Evolutionary conservation across 192 early-diverging fungal genomes (phyloP).

Genomic region (Podila verticillata): DNA sequence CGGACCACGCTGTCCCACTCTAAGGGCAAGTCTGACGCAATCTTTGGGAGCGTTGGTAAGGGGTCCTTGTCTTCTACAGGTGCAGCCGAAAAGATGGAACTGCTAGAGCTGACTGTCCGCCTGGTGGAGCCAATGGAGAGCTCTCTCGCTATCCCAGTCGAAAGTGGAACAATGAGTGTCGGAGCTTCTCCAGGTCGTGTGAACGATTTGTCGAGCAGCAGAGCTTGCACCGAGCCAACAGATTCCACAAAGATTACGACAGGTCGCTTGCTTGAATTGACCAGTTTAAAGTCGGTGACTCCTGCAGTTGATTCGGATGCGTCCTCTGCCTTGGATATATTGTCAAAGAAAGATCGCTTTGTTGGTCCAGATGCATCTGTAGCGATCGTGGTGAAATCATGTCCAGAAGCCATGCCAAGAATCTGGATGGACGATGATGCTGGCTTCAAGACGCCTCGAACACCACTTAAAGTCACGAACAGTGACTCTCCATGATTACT

Average conservation of each 20-base stretch:
- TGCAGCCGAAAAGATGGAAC: slow-evolving; percentile 25
- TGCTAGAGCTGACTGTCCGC: slow-evolving; percentile 22
- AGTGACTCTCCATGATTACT: slow-evolving; percentile 39
- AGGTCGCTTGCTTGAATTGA: slow-evolving; percentile 49
- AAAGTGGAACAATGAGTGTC: slow-evolving; percentile 24
- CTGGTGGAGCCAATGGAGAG: background rate
- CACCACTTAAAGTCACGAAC: slow-evolving; percentile 45
- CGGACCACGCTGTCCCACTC: slow-evolving; percentile 36
- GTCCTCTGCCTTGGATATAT: slow-evolving; percentile 21
- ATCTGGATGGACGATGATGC: slow-evolving; percentile 31
- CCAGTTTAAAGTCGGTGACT: slow-evolving; percentile 16
- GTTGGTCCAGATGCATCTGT: slow-evolving; percentile 44
- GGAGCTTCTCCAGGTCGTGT: slow-evolving; percentile 20
- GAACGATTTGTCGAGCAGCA: slow-evolving; percentile 26
- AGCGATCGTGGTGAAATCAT: slow-evolving; percentile 31
- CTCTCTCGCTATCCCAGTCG: background rate
- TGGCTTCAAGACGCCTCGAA: slow-evolving; percentile 38
- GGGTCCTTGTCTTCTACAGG: slow-evolving; percentile 18
- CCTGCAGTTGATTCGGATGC: background rate
- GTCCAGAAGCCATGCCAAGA: slow-evolving; percentile 29
- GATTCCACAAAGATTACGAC: slow-evolving; percentile 45
- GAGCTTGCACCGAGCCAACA: slow-evolving; percentile 37
- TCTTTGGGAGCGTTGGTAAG: slow-evolving; percentile 39
- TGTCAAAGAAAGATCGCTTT: slow-evolving; percentile 49
- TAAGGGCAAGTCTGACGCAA: slow-evolving; percentile 35